A percentile compares a stretch with the other conserved stretches of the same genome.
phyloP scores from a whole-genome alignment of 306 rosid species.

The Quercus mongolica region DNA sequence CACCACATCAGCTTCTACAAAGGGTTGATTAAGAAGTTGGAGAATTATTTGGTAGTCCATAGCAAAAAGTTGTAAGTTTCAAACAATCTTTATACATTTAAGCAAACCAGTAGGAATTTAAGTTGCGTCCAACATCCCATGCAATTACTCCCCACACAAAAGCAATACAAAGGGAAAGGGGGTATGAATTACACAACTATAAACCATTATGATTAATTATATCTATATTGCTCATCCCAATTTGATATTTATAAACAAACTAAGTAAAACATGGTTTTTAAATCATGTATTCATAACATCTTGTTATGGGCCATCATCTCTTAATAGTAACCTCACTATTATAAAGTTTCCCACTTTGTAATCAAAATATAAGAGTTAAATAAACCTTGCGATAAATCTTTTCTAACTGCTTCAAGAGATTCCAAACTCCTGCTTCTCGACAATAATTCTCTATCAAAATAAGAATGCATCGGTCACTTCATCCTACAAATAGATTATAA shows the following conservation, averaged over 20 bases:
- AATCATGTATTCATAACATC: neutral
- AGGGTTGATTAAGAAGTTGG: constrained; percentile 68
- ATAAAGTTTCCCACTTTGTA: neutral
- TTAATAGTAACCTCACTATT: neutral
- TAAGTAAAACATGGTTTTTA: neutral
- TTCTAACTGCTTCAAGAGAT: constrained; percentile 97
- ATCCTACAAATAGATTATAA: constrained; percentile 45
- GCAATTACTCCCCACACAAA: neutral
- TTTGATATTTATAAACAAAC: neutral
- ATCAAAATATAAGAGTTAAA: constrained; percentile 8
- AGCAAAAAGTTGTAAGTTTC: constrained; percentile 22
- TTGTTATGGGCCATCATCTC: neutral
- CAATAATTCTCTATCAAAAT: constrained; percentile 84
- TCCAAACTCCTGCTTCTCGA: constrained; percentile 90
- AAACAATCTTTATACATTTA: neutral
- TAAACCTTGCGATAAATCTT: constrained; percentile 92
- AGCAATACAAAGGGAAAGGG: no score
- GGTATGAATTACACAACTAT: neutral
- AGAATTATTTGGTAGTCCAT: constrained; percentile 78
- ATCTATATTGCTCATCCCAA: neutral
- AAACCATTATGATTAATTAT: neutral
- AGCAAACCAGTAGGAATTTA: neutral
- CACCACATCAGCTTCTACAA: constrained; percentile 21
- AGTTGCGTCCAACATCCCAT: neutral
- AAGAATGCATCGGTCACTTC: constrained; percentile 82